phyloP scores from a whole-genome alignment of 2,329 filamentous ascomycete genomes.

The Akanthomyces dipterigenus region DNA sequence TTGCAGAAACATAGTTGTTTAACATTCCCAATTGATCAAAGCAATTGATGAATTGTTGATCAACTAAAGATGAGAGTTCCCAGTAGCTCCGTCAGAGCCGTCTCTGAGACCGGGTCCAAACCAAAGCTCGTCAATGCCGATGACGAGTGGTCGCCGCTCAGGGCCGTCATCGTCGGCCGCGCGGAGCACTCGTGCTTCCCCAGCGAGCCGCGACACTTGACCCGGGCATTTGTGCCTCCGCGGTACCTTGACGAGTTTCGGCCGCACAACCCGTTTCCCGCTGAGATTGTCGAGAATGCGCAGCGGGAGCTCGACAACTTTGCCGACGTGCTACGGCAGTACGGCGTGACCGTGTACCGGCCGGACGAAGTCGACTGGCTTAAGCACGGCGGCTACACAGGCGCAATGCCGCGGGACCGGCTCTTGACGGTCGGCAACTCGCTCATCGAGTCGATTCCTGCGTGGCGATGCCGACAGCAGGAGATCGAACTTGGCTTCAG shows the following conservation, averaged over 20 bases:
- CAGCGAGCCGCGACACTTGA: slow-evolving; percentile 18
- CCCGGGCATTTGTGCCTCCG: slow-evolving; percentile 17
- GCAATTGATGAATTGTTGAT: neutral
- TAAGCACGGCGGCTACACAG: slow-evolving; percentile 24
- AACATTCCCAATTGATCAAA: too few relatives aligned
- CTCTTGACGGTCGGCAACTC: slow-evolving; percentile 25
- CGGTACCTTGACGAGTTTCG: slow-evolving; percentile 14
- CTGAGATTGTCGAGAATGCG: slow-evolving; percentile 18
- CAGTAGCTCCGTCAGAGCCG: too few relatives aligned
- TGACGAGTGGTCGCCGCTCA: slow-evolving; percentile 22
- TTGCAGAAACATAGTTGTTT: neutral
- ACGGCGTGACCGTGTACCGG: slow-evolving; percentile 21
- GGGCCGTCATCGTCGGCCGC: slow-evolving; percentile 22
- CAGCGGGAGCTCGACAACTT: slow-evolving; percentile 20
- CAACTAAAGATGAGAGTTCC: neutral
- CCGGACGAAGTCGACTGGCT: slow-evolving; percentile 18
- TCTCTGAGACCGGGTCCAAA: neutral
- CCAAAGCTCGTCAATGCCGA: slow-evolving; percentile 12
- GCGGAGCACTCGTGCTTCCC: slow-evolving; percentile 21
- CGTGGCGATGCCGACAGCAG: slow-evolving; percentile 21
- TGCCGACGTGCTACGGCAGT: slow-evolving; percentile 16
- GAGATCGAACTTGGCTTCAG: slow-evolving; percentile 20
- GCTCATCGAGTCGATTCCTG: slow-evolving; percentile 25
- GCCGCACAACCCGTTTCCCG: slow-evolving; percentile 18
- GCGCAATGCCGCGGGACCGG: slow-evolving; percentile 28